A percentile compares a stretch with the other conserved stretches of the same genome.
Conservation (phyloP, 2,329 filamentous ascomycete species). For the Aotearoamyces nothofagi region DNA sequence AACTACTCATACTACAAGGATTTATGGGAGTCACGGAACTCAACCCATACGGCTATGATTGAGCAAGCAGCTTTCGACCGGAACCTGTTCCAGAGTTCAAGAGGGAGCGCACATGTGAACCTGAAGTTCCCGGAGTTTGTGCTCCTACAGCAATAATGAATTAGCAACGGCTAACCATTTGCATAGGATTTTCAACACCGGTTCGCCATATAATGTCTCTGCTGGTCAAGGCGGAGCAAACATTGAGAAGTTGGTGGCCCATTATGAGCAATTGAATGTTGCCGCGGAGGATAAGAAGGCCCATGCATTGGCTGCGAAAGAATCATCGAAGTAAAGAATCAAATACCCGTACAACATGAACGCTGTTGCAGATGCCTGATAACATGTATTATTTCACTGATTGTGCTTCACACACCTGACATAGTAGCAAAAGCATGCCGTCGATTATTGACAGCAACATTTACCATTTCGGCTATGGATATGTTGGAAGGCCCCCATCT, state of each 20-base stretch:
- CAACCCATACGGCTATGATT: constrained; percentile 41
- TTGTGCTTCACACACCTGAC: too few species aligned
- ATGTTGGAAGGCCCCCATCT: too few species aligned
- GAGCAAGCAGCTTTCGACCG: constrained; percentile 48
- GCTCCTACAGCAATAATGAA: constrained; percentile 2
- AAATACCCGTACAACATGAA: constrained; percentile 3
- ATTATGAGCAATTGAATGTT: constrained; percentile 43
- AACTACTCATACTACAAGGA: constrained; percentile 37
- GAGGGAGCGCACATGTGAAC: constrained; percentile 29
- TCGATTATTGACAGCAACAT: too few species aligned
- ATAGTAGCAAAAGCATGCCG: too few species aligned
- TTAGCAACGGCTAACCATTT: not conserved
- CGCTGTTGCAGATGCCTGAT: too few species aligned
- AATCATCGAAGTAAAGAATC: constrained; percentile 4
- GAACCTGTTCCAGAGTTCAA: constrained; percentile 37
- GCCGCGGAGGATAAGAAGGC: constrained; percentile 41
- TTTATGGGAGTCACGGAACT: constrained; percentile 37
- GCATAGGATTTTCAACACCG: constrained; percentile 45
- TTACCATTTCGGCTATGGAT: too few species aligned
- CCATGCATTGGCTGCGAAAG: constrained; percentile 11
- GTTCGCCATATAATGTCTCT: constrained; percentile 47
- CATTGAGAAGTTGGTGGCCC: constrained; percentile 41
- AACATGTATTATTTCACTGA: too few species aligned
- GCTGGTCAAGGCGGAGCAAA: constrained; percentile 42
- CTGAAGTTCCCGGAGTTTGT: constrained; percentile 52